Conservation (phyloP, 1,284 basidiomycete species). For the Ceratobasidium sp. region DNA sequence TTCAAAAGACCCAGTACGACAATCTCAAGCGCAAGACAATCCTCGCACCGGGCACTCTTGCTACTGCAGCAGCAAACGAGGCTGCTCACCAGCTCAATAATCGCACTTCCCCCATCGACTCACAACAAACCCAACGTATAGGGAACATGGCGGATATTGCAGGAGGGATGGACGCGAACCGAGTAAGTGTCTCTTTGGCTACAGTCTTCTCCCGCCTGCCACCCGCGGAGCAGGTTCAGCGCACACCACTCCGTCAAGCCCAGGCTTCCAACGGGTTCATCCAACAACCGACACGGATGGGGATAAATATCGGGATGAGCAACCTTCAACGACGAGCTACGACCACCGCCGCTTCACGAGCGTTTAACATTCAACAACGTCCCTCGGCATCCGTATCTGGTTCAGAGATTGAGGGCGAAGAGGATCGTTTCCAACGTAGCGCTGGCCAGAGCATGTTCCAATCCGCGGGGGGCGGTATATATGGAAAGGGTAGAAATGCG, state of each 20-base stretch:
- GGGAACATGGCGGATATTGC: conserved; percentile 64
- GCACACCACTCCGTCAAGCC: conserved; percentile 66
- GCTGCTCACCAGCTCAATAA: conserved; percentile 12
- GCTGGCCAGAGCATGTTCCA: conserved; percentile 22
- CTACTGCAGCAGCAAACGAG: conserved; percentile 35
- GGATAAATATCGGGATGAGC: neutral
- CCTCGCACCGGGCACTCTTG: conserved; percentile 52
- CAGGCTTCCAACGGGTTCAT: conserved; percentile 46
- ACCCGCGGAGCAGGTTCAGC: conserved; percentile 63
- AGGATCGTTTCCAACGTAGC: neutral
- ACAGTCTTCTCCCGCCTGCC: conserved; percentile 11
- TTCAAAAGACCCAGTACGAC: conserved; percentile 67
- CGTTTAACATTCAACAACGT: conserved; percentile 37
- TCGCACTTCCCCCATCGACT: conserved; percentile 2
- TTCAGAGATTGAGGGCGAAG: neutral
- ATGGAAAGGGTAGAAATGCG: conserved; percentile 16
- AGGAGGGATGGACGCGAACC: conserved; percentile 72
- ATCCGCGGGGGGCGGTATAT: conserved; percentile 8
- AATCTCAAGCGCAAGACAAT: conserved; percentile 80
- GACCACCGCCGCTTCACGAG: conserved; percentile 1
- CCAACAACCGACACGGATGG: conserved; percentile 24
- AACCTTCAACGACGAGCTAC: conserved; percentile 2
- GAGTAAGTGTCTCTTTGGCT: conserved; percentile 53
- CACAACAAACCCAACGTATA: neutral
- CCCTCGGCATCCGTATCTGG: conserved; percentile 38